Evolutionary conservation across 2,329 filamentous ascomycete genomes (phyloP).

Genomic region (Fusarium solani-melongenae): DNA sequence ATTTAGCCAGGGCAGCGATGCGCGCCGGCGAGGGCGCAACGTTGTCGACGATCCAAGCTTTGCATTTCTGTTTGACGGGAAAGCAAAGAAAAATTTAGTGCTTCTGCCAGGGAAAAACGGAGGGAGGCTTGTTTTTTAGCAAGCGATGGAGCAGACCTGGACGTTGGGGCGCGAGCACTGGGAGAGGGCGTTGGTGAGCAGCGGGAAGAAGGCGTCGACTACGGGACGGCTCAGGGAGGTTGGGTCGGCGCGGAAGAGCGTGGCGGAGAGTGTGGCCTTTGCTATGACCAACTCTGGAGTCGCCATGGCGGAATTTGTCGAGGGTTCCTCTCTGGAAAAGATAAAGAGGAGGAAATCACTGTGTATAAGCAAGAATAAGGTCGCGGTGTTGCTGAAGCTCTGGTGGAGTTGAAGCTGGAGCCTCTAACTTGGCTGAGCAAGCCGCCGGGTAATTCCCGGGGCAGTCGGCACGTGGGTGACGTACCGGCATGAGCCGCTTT

Average conservation of each 20-base stretch:
- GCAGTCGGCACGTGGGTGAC: constrained; percentile 15
- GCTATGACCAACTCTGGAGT: constrained; percentile 80
- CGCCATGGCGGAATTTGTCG: constrained; percentile 60
- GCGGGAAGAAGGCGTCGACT: constrained; percentile 75
- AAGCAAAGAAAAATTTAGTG: constrained; percentile 42
- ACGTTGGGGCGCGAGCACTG: constrained; percentile 84
- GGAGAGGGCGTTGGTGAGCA: constrained; percentile 72
- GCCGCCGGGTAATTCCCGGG: constrained; percentile 31
- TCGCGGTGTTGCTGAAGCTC: constrained; percentile 20
- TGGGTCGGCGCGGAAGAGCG: constrained; percentile 80
- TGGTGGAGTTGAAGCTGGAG: constrained; percentile 22
- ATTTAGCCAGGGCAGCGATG: constrained; percentile 77
- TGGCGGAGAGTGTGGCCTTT: constrained; percentile 80
- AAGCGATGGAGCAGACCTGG: constrained; percentile 77
- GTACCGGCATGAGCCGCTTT: constrained; percentile 5
- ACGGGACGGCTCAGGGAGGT: constrained; percentile 73
- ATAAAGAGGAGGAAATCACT: neutral
- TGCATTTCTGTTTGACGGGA: constrained; percentile 76
- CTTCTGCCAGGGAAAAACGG: constrained; percentile 35
- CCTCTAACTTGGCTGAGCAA: neutral
- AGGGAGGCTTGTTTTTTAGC: constrained; percentile 36
- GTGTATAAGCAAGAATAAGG: constrained; percentile 7
- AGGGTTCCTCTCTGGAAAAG: neutral
- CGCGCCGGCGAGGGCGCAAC: constrained; percentile 75
- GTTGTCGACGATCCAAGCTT: constrained; percentile 83